phyloP scores from a whole-genome alignment of 1,139 yeast genomes.

The Debaryomyces psychrophilus region DNA sequence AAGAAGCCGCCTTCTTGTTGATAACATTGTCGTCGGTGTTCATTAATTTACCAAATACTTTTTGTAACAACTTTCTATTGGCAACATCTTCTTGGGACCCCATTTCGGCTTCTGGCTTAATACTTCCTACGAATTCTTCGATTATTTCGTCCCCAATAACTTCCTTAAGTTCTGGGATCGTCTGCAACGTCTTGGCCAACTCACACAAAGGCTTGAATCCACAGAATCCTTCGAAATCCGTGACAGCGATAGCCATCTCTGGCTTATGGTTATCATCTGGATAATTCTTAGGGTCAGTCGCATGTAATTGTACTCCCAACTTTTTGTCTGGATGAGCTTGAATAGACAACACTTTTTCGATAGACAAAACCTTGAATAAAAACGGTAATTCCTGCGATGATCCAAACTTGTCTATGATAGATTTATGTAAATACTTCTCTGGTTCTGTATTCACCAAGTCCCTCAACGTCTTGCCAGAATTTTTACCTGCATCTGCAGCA shows the following conservation, averaged over 20 bases:
- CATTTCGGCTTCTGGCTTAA: constrained; percentile 46
- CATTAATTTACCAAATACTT: constrained; percentile 82
- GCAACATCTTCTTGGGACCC: constrained; percentile 50
- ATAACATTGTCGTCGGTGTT: constrained; percentile 64
- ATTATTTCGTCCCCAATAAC: constrained; percentile 68
- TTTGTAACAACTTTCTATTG: constrained; percentile 69
- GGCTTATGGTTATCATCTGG: constrained; percentile 99
- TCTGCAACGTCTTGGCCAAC: constrained; percentile 64
- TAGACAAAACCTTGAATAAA: constrained; percentile 89
- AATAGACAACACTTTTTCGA: constrained; percentile 87
- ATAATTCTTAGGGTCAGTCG: constrained; percentile 85
- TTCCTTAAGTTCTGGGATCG: constrained; percentile 73
- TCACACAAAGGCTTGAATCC: constrained; percentile 92
- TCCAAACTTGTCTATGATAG: constrained; percentile 68
- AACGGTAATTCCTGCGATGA: constrained; percentile 78
- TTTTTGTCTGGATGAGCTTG: constrained; percentile 98
- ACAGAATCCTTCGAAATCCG: constrained; percentile 95
- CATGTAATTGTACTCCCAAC: constrained; percentile 75
- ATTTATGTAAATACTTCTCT: constrained; percentile 55
- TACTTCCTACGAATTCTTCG: constrained; percentile 52
- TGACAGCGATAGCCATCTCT: constrained; percentile 97
- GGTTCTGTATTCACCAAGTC: constrained; percentile 67
- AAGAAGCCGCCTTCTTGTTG: constrained; percentile 53
- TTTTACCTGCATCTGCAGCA: constrained; percentile 42
- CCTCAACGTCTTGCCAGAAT: constrained; percentile 57